Evolutionary conservation across 148 eudicot genomes (phyloP).

Genomic region (Polygonum aviculare): DNA sequence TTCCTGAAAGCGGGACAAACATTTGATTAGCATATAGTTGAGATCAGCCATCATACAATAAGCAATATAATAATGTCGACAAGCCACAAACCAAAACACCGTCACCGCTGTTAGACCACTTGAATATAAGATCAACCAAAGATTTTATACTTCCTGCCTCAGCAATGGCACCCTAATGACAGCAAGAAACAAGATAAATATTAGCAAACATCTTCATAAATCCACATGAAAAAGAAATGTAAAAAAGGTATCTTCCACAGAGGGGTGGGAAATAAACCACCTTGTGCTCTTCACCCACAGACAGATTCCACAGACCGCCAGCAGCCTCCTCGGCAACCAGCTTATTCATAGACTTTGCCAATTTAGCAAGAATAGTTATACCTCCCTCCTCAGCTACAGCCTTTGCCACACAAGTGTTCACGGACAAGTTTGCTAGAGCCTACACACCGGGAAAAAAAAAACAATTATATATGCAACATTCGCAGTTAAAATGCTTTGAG

Average conservation of each 20-base stretch:
- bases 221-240: background rate
- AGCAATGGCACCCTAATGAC: slow-evolving; percentile 76
- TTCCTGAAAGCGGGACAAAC: slow-evolving; percentile 48
- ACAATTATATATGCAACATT: background rate
- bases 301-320: slow-evolving; percentile 97
- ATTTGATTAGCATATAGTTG: background rate
- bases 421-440: slow-evolving; percentile 98
- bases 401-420: slow-evolving; percentile 88
- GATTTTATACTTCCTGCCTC: slow-evolving; percentile 91
- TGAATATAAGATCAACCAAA: slow-evolving; percentile 84
- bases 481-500: slow-evolving; percentile 19
- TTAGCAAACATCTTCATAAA: background rate
- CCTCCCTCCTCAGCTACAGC: slow-evolving; percentile 98
- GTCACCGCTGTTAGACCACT: slow-evolving; percentile 86
- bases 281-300: slow-evolving; percentile 99
- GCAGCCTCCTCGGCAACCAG: slow-evolving; percentile 99
- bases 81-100: slow-evolving; percentile 78
- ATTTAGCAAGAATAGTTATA: slow-evolving; percentile 59
- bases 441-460: slow-evolving; percentile 8
- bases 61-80: slow-evolving; percentile 3
- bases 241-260: background rate
- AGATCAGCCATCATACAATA: background rate
- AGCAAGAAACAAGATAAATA: slow-evolving; percentile 7
- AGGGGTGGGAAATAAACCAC: slow-evolving; percentile 26
- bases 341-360: slow-evolving; percentile 89